Evolutionary conservation across 345 rosid species (phyloP), one percentile per base, ranked within the genome.

Genomic region (Hypericum perforatum): DNA sequence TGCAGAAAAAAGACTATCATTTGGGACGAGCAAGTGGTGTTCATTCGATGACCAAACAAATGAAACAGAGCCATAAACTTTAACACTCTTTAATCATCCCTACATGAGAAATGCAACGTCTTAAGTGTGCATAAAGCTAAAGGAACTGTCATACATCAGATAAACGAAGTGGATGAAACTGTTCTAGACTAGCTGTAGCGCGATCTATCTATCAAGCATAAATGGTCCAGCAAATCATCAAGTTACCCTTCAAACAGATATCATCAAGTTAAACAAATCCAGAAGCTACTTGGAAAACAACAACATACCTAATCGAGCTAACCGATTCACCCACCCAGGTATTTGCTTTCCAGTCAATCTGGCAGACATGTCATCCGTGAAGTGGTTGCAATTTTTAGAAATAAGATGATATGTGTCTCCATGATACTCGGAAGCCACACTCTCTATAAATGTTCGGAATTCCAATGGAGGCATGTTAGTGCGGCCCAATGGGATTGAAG

Each of bases 311-410:
- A 85, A 52, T 60, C 76, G 76, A 3, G 89, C 94, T 32, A 85
- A 73, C 61, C 94, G 87, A 64, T 85, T 85, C 46, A 85, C 86
- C 86, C 89, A 85, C 43, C 86, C 78, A 12, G 94, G 94, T 68
- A 81, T 74, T 42, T 43, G 59, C 64, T 70, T 79, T 55, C 76
- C 76, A 0, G 74, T 76, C 76, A 85, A 65, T 69, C 81, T 85
- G 57, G 44, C 48, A 2, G 84, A 52, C 1, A 82, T 68, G 41
- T 85, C 86, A 39, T 79, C 78, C 3, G 86, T 85, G 48, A 85
- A 85, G 61, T 85, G 89, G 72, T 85, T 85, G 80, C 89, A 85
- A 54, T 85, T 85, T 70, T 82, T 85, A 52, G 89, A 75, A 56
- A 82, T 82, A 41, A 85, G 86, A 59, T 85, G 78, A 58, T 82